Evolutionary conservation across 495 filamentous ascomycete species (phyloP), one percentile per base, ranked within the genome.

Genomic region (Polyplosphaeria fusca): DNA sequence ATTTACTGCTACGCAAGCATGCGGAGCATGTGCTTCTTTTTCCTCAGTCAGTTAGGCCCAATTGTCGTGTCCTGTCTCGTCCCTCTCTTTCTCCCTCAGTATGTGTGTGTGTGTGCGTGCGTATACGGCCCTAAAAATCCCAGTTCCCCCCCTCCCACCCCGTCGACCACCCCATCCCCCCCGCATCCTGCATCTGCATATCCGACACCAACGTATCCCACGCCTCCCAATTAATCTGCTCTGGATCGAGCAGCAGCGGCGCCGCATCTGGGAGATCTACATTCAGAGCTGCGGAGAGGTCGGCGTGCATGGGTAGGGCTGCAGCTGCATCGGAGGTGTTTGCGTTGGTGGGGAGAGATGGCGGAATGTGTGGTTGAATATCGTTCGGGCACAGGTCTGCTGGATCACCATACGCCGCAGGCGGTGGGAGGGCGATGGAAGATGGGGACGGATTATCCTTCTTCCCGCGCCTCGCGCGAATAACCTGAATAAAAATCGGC

Each of bases 131-230:
- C n/a, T n/a, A n/a, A n/a, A n/a, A n/a, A n/a, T n/a, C n/a, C n/a
- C n/a, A n/a, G n/a, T n/a, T n/a, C n/a, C n/a, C n/a, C n/a, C n/a
- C n/a, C n/a, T n/a, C n/a, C n/a, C n/a, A n/a, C n/a, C n/a, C n/a
- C n/a, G n/a, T n/a, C n/a, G n/a, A n/a, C n/a, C n/a, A n/a, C n/a
- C n/a, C n/a, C n/a, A n/a, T n/a, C n/a, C n/a, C n/a, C n/a, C n/a
- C n/a, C n/a, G n/a, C n/a, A n/a, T n/a, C 54, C 32, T 47, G 32
- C 30, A 38, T 44, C 28, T 53, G 27, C 25, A 52, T 60, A 27
- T 60, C 43, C n/a, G 39, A 26, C 4, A 64, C 14, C 3, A 64
- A 42, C 44, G 41, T 56, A 20, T 64, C 55, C 61, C 61, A 64
- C 13, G 20, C 20, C 9, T 42, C 16, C 60, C 60, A 63, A 23